Evolutionary conservation across 2,329 filamentous ascomycete genomes (phyloP).

Genomic region (Verticillium klebahnii): DNA sequence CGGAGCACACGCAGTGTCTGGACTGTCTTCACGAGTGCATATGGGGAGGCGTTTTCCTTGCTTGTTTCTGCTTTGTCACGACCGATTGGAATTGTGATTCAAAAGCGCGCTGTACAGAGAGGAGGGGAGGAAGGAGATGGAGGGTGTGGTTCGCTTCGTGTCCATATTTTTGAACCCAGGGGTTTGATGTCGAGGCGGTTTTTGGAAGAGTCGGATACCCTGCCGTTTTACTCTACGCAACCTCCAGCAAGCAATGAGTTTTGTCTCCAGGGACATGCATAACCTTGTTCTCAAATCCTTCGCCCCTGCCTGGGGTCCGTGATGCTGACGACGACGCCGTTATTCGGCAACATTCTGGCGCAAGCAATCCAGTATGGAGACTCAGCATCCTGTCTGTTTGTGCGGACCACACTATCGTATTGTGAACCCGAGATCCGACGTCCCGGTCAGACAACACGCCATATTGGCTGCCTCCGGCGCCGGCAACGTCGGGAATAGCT

Average conservation of each 20-base stretch:
- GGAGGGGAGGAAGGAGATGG: not conserved
- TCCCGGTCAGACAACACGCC: not conserved
- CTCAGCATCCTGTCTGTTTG: not conserved
- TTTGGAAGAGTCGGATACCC: not conserved
- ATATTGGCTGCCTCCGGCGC: not conserved
- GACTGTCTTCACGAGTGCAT: conserved; percentile 2
- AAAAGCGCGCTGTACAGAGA: not conserved
- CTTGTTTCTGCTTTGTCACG: not conserved
- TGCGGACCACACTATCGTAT: not conserved
- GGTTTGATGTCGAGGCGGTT: not conserved
- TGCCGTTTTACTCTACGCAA: not conserved
- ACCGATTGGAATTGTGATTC: not conserved
- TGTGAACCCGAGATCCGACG: not conserved
- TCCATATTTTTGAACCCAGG: not conserved
- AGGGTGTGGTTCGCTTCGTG: not conserved
- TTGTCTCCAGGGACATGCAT: not conserved
- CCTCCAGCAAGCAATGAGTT: not conserved
- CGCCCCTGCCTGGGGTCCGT: not conserved
- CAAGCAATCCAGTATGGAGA: not conserved
- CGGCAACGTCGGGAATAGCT: not conserved
- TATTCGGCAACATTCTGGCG: not conserved
- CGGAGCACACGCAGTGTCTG: not conserved
- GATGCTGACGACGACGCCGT: not conserved
- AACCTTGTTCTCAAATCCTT: not conserved
- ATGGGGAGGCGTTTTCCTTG: conserved; percentile 1